Conservation (phyloP, 805 yeast species). For the Myxozyma geophila region DNA sequence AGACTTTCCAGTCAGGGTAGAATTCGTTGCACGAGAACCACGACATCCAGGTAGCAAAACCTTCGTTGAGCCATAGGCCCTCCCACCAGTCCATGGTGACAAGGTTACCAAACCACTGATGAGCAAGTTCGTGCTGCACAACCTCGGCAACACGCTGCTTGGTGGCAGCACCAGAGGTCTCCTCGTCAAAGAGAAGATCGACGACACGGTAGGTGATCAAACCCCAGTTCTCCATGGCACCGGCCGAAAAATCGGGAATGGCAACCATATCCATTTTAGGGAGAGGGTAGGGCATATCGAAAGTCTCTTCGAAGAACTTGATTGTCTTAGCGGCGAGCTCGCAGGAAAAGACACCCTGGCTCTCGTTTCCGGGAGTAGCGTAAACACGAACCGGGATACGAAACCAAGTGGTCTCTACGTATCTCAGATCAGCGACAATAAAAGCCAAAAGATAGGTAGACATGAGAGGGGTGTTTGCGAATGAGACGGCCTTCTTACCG, state of each 20-base stretch:
- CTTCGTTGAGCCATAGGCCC: slow-evolving; percentile 86
- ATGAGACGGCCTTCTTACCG: slow-evolving; percentile 53
- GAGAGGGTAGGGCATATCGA: slow-evolving; percentile 74
- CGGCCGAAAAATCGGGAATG: slow-evolving; percentile 77
- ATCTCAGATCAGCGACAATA: slow-evolving; percentile 68
- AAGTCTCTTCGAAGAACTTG: slow-evolving; percentile 65
- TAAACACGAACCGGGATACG: slow-evolving; percentile 70
- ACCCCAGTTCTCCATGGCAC: slow-evolving; percentile 95
- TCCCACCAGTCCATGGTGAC: slow-evolving; percentile 95
- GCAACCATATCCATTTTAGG: slow-evolving; percentile 83
- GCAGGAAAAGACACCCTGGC: slow-evolving; percentile 65
- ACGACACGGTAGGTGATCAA: slow-evolving; percentile 69
- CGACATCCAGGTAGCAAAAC: slow-evolving; percentile 90
- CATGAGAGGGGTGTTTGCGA: slow-evolving; percentile 73
- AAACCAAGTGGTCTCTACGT: slow-evolving; percentile 60
- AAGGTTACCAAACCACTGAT: slow-evolving; percentile 89
- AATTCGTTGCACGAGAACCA: slow-evolving; percentile 80
- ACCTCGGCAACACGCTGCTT: slow-evolving; percentile 72
- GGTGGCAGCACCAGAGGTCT: slow-evolving; percentile 61
- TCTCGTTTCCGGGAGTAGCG: slow-evolving; percentile 68
- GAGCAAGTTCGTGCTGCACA: slow-evolving; percentile 86
- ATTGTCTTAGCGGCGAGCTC: slow-evolving; percentile 68
- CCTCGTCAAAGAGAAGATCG: slow-evolving; percentile 69
- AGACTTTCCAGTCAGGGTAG: slow-evolving; percentile 84
- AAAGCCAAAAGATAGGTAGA: slow-evolving; percentile 76